phyloP scores from a whole-genome alignment of 2,329 filamentous ascomycete species.

The Aspergillus piperis region DNA sequence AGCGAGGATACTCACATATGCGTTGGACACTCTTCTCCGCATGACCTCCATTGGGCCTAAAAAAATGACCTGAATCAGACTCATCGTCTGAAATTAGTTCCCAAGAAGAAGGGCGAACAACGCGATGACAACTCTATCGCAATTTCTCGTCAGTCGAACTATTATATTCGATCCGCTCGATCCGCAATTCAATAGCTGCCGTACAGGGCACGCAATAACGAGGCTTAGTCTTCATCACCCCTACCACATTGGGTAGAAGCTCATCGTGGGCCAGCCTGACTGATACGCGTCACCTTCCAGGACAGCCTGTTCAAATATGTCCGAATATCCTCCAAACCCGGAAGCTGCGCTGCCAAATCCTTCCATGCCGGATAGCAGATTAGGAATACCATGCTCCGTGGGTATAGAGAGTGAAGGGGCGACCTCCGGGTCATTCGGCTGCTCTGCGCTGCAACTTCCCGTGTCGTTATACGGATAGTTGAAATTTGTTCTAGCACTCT shows the following conservation, averaged over 20 bases:
- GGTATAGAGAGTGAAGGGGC: background rate
- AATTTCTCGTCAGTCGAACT: no score
- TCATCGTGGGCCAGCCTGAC: conserved; percentile 5
- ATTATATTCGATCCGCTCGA: background rate
- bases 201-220: background rate
- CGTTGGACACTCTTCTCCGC: no score
- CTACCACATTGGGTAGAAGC: background rate
- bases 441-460: background rate
- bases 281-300: background rate
- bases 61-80: no score
- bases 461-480: conserved; percentile 6
- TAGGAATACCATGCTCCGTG: background rate
- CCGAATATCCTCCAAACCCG: background rate
- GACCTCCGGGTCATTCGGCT: background rate
- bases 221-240: background rate
- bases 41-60: no score
- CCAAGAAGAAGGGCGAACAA: no score
- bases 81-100: no score
- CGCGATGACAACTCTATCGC: no score
- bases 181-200: no score
- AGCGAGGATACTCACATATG: no score
- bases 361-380: background rate
- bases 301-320: background rate
- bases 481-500: conserved; percentile 27
- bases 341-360: background rate